Evolutionary conservation across 495 filamentous ascomycete genomes (phyloP), one percentile per base, ranked within the genome.

Genomic region (Hypoxylon rickii): DNA sequence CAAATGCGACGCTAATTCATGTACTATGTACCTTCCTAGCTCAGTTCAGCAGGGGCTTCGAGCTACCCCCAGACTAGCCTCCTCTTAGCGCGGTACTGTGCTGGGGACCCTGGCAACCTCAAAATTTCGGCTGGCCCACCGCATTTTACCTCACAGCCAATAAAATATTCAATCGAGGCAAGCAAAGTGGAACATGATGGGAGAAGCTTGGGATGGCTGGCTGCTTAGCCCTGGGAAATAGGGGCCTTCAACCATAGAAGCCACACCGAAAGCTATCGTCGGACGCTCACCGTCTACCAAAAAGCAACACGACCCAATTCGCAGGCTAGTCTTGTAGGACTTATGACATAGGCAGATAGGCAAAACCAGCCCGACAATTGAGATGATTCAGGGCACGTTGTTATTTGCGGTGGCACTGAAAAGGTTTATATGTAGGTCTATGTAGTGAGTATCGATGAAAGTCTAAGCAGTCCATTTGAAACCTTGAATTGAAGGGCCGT

Each of bases 41-140:
- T 48, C 31, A 13, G 3, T 13, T 36, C 6, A 36, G 32, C 32
- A 36, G 49, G 60, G 54, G 11, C 6, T 12, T 54, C 10, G 20
- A 63, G 55, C 54, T 58, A 41, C 31, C 54, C 60, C 60, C 49
- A 43, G 54, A 42, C 55, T 63, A 63, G 46, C 31, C 42, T 19
- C 7, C 6, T 19, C 0, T 34, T 56, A 43, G 49, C 38, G 36
- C 47, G 39, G 37, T 18, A 13, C 38, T 20, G 10, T 12, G 15
- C 59, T 8, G 41, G 59, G 61, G 29, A 36, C 46, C 61, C 55
- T 55, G 21, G 61, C 34, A 26, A 33, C 13, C 37, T 47, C 55
- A 31, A 64, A 60, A 64, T 59, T 64, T 51, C 24, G 36, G 33
- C 7, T 20, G 45, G 50, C 31, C 61, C 50, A 51, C 50, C n/a